These are phyloP conservation scores for Posidonia australis DNA, from an alignment of 106 monocot species.

Conservation along the genomic window DNA sequence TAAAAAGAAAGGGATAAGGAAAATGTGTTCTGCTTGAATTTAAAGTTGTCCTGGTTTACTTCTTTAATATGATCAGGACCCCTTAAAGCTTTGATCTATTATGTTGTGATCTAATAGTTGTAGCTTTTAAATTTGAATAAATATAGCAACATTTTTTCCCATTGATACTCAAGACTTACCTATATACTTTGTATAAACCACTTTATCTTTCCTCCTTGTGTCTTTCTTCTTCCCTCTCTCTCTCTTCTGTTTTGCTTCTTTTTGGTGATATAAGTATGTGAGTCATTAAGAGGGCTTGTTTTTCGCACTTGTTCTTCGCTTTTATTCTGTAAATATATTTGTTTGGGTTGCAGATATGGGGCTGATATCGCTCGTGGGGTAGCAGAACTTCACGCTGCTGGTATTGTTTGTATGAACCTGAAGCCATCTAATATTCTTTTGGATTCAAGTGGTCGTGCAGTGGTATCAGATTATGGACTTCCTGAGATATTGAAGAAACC, in stretches of 20 bases:
- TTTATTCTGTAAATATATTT: neutral
- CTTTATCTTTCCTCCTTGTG: neutral
- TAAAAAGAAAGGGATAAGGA: no score
- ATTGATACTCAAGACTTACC: neutral
- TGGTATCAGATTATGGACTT: conserved; percentile 96
- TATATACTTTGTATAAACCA: neutral
- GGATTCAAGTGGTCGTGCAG: conserved; percentile 56
- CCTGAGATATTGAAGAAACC: conserved; percentile 83
- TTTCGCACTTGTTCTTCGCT: neutral
- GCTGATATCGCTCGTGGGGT: conserved; percentile 99
- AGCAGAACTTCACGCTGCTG: conserved; percentile 95
- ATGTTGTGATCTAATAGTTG: no score
- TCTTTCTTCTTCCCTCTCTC: no score
- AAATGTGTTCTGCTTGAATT: no score
- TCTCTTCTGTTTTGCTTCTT: neutral
- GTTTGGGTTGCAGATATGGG: conserved; percentile 63
- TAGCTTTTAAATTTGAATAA: no score
- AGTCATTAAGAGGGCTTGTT: neutral
- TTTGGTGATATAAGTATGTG: neutral
- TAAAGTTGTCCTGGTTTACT: no score
- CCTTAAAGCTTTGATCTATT: no score
- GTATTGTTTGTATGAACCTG: conserved; percentile 90
- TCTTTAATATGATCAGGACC: no score
- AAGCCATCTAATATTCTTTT: conserved; percentile 96
- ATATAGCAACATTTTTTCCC: no score